Percentiles rank a stretch among this genome's conserved stretches.
phyloP scores from a whole-genome alignment of 2,329 filamentous ascomycete genomes.

The Nectriaceae sp. region DNA sequence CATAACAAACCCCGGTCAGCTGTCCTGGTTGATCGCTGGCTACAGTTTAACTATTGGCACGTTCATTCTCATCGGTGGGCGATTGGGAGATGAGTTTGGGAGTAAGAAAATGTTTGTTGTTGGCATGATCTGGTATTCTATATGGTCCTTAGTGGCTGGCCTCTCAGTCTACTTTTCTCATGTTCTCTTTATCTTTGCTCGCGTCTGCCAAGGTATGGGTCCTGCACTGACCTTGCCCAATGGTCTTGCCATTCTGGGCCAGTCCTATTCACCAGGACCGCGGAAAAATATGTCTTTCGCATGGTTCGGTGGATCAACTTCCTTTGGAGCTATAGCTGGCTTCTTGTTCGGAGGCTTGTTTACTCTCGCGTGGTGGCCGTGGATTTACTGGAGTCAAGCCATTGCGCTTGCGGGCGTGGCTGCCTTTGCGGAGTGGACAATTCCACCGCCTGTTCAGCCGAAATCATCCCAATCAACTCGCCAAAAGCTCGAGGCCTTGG shows the following conservation, averaged over 20 bases:
- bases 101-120: constrained; percentile 55
- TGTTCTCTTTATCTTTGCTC: constrained; percentile 51
- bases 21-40: constrained; percentile 55
- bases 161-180: constrained; percentile 39
- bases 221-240: constrained; percentile 66
- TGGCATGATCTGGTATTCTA: constrained; percentile 56
- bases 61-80: constrained; percentile 58
- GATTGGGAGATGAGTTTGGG: constrained; percentile 59
- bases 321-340: constrained; percentile 49
- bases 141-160: constrained; percentile 54
- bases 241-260: constrained; percentile 61
- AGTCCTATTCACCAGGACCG: constrained; percentile 55
- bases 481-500: constrained; percentile 1
- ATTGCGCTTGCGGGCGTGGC: constrained; percentile 5
- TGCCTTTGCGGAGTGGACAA: constrained; percentile 26
- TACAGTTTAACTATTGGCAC: constrained; percentile 58
- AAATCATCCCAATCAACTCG: constrained; percentile 7
- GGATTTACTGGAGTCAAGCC: constrained; percentile 31
- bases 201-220: constrained; percentile 61
- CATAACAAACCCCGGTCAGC: constrained; percentile 5
- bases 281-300: constrained; percentile 63
- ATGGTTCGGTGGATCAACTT: constrained; percentile 2
- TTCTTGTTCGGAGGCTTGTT: constrained; percentile 44
- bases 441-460: constrained; percentile 30
- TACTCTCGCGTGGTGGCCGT: constrained; percentile 47